These are phyloP conservation scores for Globisporangium radiosum DNA, from an alignment of 352 stramenopile species.

Conservation along the genomic window DNA sequence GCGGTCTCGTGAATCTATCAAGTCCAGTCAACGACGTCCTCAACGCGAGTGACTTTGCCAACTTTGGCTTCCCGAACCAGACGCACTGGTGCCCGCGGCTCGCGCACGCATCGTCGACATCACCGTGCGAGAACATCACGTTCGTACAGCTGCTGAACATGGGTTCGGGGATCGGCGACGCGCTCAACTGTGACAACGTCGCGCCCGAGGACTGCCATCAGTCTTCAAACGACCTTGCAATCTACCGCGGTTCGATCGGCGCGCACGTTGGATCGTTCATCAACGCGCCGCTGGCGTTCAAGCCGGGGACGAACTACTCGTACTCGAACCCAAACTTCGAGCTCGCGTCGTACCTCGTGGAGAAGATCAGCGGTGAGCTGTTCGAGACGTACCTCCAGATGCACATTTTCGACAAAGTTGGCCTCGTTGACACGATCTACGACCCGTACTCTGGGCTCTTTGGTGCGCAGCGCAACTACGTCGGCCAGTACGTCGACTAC, in stretches of 20 bases:
- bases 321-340: constrained; percentile 50
- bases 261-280: constrained; percentile 38
- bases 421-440: constrained; percentile 32
- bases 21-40: constrained; percentile 29
- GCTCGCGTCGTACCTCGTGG: constrained; percentile 47
- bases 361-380: constrained; percentile 38
- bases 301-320: constrained; percentile 41
- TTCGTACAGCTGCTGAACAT: constrained; percentile 56
- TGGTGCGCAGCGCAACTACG: constrained; percentile 21
- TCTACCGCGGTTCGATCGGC: constrained; percentile 23
- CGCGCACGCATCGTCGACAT: background rate
- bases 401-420: constrained; percentile 29
- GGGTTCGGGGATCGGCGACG: constrained; percentile 36
- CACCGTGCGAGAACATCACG: constrained; percentile 38
- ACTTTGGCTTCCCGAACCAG: constrained; percentile 36
- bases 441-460: constrained; percentile 32
- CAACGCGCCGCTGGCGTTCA: constrained; percentile 41
- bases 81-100: constrained; percentile 42
- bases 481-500: constrained; percentile 48
- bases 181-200: constrained; percentile 25
- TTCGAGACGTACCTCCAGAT: constrained; percentile 36
- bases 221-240: constrained; percentile 14
- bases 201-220: background rate
- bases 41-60: constrained; percentile 26
- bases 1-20: constrained; percentile 25